Evolutionary conservation across 164 flowering plant genomes (phyloP).

Genomic region (Liquidambar formosana): DNA sequence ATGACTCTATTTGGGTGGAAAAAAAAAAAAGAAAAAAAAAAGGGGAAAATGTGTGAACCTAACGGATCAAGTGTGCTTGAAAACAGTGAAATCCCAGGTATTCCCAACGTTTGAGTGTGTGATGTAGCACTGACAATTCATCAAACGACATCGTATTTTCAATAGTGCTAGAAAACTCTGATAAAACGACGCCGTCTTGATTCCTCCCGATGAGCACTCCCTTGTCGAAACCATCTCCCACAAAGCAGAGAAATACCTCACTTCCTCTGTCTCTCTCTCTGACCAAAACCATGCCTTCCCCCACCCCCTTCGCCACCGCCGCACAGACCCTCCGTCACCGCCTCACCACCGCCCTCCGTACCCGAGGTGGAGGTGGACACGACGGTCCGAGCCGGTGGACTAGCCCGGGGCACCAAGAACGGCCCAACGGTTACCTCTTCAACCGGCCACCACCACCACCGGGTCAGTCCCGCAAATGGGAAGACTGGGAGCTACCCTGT

Average conservation of each 20-base stretch:
- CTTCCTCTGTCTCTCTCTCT: not conserved
- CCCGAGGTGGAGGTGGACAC: slow-evolving; percentile 52
- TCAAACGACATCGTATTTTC: too few species aligned
- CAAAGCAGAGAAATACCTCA: not conserved
- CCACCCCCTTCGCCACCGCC: slow-evolving; percentile 40
- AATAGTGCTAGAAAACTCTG: not conserved
- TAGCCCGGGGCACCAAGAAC: slow-evolving; percentile 78
- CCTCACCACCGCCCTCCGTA: slow-evolving; percentile 45
- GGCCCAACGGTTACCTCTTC: slow-evolving; percentile 85
- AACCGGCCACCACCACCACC: slow-evolving; percentile 82
- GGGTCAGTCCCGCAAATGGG: slow-evolving; percentile 90
- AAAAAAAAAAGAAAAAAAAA: too few species aligned
- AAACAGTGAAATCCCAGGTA: too few species aligned
- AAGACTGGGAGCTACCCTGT: slow-evolving; percentile 99
- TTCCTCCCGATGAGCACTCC: too few species aligned
- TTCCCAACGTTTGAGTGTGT: too few species aligned
- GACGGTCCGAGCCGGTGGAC: slow-evolving; percentile 73
- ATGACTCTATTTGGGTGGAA: too few species aligned
- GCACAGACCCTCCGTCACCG: slow-evolving; percentile 62
- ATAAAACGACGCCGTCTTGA: not conserved
- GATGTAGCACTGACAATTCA: too few species aligned
- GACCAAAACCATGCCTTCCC: slow-evolving; percentile 31
- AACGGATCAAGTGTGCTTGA: too few species aligned
- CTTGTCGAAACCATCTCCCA: too few species aligned
- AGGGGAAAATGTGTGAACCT: too few species aligned